phyloP scores from a whole-genome alignment of 2,329 filamentous ascomycete species.

The Trichoderma koningiopsis region DNA sequence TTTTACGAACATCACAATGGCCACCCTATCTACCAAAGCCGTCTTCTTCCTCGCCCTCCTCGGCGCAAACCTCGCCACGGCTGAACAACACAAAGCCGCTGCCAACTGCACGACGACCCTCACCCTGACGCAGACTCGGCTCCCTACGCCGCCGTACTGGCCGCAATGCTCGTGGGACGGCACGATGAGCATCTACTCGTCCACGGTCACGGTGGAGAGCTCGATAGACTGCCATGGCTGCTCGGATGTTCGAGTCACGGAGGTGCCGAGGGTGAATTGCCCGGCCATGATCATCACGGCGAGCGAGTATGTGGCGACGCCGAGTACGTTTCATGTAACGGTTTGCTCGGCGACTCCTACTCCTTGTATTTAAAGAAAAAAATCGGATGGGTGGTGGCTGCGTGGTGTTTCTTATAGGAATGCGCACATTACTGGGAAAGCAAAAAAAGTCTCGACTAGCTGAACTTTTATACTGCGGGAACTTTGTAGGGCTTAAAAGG shows the following conservation, averaged over 20 bases:
- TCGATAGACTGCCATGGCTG: constrained; percentile 41
- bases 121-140: constrained; percentile 32
- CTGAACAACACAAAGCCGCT: neutral
- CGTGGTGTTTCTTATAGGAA: neutral
- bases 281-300: constrained; percentile 32
- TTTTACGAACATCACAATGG: neutral
- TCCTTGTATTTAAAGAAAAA: neutral
- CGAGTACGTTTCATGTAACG: constrained; percentile 35
- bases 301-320: constrained; percentile 28
- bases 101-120: constrained; percentile 33
- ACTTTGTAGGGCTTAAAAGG: neutral
- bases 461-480: neutral
- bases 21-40: neutral
- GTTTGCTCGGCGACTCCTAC: constrained; percentile 32
- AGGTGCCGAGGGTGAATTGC: constrained; percentile 32
- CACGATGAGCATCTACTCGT: constrained; percentile 34
- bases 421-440: neutral
- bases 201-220: constrained; percentile 32
- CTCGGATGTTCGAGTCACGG: constrained; percentile 30
- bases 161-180: constrained; percentile 31
- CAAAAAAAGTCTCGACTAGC: no score
- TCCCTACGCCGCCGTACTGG: constrained; percentile 37
- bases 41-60: neutral
- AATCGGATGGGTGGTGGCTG: neutral
- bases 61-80: neutral